Conservation (phyloP, 176 grass and related monocot species). For the Lolium rigidum region DNA sequence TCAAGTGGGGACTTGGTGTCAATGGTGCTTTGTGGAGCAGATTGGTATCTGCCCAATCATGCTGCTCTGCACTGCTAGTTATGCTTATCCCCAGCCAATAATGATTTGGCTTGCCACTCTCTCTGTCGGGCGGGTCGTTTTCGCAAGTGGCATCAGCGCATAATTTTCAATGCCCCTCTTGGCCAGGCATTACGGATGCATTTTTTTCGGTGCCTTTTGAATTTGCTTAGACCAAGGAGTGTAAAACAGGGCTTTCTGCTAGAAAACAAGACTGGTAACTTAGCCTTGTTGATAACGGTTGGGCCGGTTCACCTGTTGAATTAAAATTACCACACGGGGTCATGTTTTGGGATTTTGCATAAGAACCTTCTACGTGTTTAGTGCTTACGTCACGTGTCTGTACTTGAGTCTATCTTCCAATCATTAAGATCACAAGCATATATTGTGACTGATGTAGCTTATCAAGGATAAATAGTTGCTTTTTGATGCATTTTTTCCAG, state of each 20-base stretch:
- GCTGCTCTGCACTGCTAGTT: slow-evolving; percentile 24
- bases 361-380: not conserved
- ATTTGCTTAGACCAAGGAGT: slow-evolving; percentile 37
- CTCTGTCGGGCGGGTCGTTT: slow-evolving; percentile 42
- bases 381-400: not conserved
- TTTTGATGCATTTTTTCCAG: slow-evolving; percentile 17
- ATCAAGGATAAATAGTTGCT: not conserved
- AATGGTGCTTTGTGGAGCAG: slow-evolving; percentile 23
- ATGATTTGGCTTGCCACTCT: slow-evolving; percentile 36
- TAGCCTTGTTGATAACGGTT: slow-evolving; percentile 6
- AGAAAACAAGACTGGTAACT: slow-evolving; percentile 22
- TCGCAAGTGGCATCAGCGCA: slow-evolving; percentile 21
- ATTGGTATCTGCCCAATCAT: slow-evolving; percentile 53
- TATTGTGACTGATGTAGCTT: not conserved
- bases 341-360: not conserved
- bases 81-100: slow-evolving; percentile 52
- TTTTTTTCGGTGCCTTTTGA: slow-evolving; percentile 51
- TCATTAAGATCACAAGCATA: not conserved
- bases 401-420: slow-evolving; percentile 1
- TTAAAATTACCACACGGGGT: slow-evolving; percentile 4
- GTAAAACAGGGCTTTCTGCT: slow-evolving; percentile 32
- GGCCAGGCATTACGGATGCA: slow-evolving; percentile 21
- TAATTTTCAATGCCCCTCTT: slow-evolving; percentile 54
- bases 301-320: slow-evolving; percentile 16
- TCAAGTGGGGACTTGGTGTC: slow-evolving; percentile 35